A percentile compares a stretch with the other conserved stretches of the same genome.
Evolutionary conservation across 441 rosid species (phyloP).

Genomic region (Omphalea diandra): DNA sequence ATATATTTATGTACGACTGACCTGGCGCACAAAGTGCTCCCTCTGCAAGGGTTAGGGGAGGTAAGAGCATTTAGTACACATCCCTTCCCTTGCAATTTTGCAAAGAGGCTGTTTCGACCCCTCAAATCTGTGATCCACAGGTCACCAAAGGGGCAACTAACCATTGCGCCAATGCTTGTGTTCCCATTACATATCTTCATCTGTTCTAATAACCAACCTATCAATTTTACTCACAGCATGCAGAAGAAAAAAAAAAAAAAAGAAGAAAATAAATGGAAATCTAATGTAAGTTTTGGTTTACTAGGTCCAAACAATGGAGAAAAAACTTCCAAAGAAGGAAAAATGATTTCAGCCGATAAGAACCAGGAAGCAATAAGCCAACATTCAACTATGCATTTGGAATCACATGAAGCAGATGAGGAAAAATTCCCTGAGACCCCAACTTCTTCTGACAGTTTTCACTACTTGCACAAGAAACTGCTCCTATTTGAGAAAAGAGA

Average conservation of each 20-base stretch:
- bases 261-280: constrained; percentile 11
- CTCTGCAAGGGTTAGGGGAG: too few relatives aligned
- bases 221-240: too few relatives aligned
- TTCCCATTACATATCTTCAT: too few relatives aligned
- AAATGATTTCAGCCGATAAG: constrained; percentile 22
- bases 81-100: too few relatives aligned
- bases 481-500: constrained; percentile 44
- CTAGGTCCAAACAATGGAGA: constrained; percentile 31
- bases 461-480: constrained; percentile 52
- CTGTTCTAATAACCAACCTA: too few relatives aligned
- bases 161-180: too few relatives aligned
- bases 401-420: constrained; percentile 45
- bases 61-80: too few relatives aligned
- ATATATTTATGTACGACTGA: too few relatives aligned
- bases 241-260: background rate
- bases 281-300: constrained; percentile 22
- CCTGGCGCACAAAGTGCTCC: too few relatives aligned
- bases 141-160: too few relatives aligned
- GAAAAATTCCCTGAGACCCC: constrained; percentile 67
- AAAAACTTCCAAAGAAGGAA: constrained; percentile 19
- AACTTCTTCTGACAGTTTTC: constrained; percentile 49
- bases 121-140: too few relatives aligned
- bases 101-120: too few relatives aligned
- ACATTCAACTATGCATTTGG: constrained; percentile 23
- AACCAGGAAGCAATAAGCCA: constrained; percentile 29